Percentiles rank a stretch among this genome's conserved stretches.
These are phyloP conservation scores for Phytophthora gonapodyides DNA, from an alignment of 352 stramenopile species.

Conservation along the genomic window DNA sequence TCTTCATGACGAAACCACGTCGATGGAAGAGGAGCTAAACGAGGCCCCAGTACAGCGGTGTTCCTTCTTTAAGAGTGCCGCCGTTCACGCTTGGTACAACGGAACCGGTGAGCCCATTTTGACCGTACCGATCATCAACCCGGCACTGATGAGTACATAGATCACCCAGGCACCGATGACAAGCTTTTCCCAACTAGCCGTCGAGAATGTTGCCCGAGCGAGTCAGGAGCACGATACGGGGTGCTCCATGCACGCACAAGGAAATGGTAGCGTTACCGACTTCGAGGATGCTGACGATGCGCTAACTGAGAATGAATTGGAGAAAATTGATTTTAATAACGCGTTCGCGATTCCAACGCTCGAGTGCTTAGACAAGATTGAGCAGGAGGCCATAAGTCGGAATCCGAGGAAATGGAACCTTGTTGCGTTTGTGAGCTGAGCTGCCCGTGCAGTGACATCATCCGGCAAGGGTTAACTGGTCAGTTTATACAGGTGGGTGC, in stretches of 20 bases:
- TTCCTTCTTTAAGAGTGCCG: too few species aligned
- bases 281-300: background rate
- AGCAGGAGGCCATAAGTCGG: background rate
- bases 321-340: background rate
- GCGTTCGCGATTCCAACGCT: background rate
- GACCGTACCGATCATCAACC: too few species aligned
- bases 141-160: too few species aligned
- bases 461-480: background rate
- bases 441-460: background rate
- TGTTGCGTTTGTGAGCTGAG: background rate
- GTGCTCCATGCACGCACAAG: background rate
- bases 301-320: background rate
- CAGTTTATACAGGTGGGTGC: background rate
- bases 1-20: too few species aligned
- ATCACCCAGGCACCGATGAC: too few species aligned
- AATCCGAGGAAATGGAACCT: background rate
- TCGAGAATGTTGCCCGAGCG: too few species aligned
- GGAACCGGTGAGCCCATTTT: too few species aligned
- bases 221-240: too few species aligned
- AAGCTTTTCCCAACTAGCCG: too few species aligned
- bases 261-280: background rate
- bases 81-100: too few species aligned
- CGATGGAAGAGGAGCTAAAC: constrained; percentile 1
- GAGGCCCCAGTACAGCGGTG: too few species aligned
- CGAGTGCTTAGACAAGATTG: background rate